Conservation (phyloP, 495 filamentous ascomycete species). For the Bathelium albidoporum region DNA sequence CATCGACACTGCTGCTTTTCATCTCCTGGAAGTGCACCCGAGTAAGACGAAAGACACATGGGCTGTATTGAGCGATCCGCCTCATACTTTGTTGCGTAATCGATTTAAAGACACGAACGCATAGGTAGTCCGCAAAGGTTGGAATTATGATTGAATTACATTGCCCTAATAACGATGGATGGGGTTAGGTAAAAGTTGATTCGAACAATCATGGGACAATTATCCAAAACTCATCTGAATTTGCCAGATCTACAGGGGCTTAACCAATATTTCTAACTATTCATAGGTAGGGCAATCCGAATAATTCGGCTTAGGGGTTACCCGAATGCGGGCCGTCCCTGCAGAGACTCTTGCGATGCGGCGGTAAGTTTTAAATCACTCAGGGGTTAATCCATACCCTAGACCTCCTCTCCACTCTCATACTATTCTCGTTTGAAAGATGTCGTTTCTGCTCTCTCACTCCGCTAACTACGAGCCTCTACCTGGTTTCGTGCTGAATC, state of each 20-base stretch:
- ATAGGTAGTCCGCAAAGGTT: neutral
- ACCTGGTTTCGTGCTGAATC: neutral
- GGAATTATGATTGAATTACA: neutral
- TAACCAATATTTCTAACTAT: neutral
- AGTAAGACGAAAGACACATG: neutral
- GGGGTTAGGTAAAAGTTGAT: neutral
- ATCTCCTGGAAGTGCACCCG: neutral
- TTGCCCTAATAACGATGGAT: neutral
- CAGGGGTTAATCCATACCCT: neutral
- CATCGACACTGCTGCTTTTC: neutral
- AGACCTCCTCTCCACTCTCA: neutral
- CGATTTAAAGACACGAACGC: neutral
- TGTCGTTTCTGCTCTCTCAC: neutral
- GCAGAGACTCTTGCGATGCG: neutral
- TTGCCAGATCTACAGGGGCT: neutral
- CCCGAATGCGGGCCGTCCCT: neutral
- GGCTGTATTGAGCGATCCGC: neutral
- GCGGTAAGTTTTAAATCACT: neutral
- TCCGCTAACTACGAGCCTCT: neutral
- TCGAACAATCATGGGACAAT: neutral
- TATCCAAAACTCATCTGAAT: neutral
- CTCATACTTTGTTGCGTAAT: neutral
- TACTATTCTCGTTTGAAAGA: conserved; percentile 3
- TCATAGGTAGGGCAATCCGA: neutral
- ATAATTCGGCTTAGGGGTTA: neutral